Evolutionary conservation across 2,329 filamentous ascomycete species (phyloP), one percentile per base, ranked within the genome.

Genomic region (Talaromyces islandicus): DNA sequence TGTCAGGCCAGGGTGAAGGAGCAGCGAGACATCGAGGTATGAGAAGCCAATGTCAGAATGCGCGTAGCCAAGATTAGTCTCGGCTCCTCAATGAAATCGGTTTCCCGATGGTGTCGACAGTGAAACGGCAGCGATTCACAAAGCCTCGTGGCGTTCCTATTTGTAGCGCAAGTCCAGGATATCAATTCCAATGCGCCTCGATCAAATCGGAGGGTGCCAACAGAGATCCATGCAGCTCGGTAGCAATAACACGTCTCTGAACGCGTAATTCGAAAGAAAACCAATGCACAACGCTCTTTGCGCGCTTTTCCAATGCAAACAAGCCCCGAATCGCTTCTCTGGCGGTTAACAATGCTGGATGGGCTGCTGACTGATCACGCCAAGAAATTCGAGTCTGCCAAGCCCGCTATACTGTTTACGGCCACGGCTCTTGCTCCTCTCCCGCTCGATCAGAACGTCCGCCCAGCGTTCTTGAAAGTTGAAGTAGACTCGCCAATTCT

Each of bases 1-100:
- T 54, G 59, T 71, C 69, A 70, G 66, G 64, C 64, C 67, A 67
- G 48, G 59, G 58, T 64, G 64, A 63, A 64, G 59, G 17, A 38
- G 35, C 56, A 61, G 67, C 62, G 58, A 64, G 65, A 65, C 67
- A 71, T 71, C 63, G 66, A 67, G 32, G 17, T 52, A 29, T 21
- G 43, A 29, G 24, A 52, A 52, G 27, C 27, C 24, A 30, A 17
- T 19, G 12, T 29, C 48, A 29, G 24, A n/a, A 27, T 4, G 48
- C 43, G 19, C 43, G 27, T 52, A 25, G 25, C 21, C 24, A 29
- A 9, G 3, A 29, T n/a, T 29, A 24, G 7, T 19, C 48, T 52
- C 48, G 17, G 6, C 12, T n/a, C 21, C 5, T 52, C 48, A 29
- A 52, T 12, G 27, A 29, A 29, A n/a, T 29, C 17, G 9, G 35